Evolutionary conservation across 2,329 filamentous ascomycete species (phyloP), one percentile per base, ranked within the genome.

Genomic region (Mollisiaceae sp.): DNA sequence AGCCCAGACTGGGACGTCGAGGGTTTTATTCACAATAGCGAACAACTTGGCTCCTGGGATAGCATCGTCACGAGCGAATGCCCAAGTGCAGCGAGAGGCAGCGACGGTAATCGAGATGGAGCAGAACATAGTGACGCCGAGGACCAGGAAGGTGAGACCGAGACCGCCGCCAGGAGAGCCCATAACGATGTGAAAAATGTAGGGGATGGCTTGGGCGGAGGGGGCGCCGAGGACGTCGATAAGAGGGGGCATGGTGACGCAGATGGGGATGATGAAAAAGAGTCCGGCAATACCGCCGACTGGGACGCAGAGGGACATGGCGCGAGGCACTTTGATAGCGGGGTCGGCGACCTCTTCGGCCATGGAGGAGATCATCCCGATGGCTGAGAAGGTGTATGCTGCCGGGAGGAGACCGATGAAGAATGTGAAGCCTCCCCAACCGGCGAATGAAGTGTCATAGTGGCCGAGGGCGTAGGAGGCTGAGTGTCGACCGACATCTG

Each of bases 51-150:
- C 88, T 43, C 82, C 82, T 0, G 89, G 89, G 8, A 92, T 82
- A 12, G 89, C 90, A 2, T 89, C 85, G 65, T 92, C 90, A 71
- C 86, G 79, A 62, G 84, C 87, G 68, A 91, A 91, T 0, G 89
- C 89, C 71, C 88, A 91, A 9, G 86, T 86, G 84, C 90, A 90
- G 8, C 88, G 83, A 0, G 81, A 82, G 0, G 83, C 83, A 0
- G 83, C 83, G 1, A 80, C 79, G 0, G 83, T 84, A 67, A 85
- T 84, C 50, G 79, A 81, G 68, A 86, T 84, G 36, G 79, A 81
- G 76, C 83, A 85, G 75, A 85, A 85, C 54, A 85, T 74, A 0
- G 80, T 83, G 64, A 85, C 78, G 4, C 79, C 76, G 1, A 86
- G 75, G 9, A 85, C 79, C 12, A 85, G 76, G 70, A 83, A 80